Percentiles rank a stretch among this genome's conserved stretches.
phyloP scores from a whole-genome alignment of 106 monocot genomes.

The Platanthera guangdongensis region DNA sequence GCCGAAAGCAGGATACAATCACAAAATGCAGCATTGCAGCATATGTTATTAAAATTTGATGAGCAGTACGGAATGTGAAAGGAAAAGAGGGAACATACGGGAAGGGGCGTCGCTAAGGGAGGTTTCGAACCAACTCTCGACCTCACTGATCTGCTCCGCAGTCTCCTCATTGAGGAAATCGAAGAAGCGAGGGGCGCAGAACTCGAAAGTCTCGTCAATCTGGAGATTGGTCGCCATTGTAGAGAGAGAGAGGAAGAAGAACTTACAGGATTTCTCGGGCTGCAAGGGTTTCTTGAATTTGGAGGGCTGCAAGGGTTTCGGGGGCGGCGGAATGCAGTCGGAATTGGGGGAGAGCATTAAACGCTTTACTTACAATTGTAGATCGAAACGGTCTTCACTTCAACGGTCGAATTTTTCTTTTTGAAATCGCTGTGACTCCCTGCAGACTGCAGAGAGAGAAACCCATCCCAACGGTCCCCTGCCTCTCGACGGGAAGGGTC shows the following conservation, averaged over 20 bases:
- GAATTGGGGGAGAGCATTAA: neutral
- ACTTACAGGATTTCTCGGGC: neutral
- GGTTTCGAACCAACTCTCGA: slow-evolving; percentile 82
- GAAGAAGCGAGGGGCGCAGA: slow-evolving; percentile 75
- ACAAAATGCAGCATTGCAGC: neutral
- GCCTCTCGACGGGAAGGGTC: no score
- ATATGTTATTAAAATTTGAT: neutral
- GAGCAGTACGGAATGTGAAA: neutral
- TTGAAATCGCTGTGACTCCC: neutral
- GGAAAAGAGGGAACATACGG: slow-evolving; percentile 27
- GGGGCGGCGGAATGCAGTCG: neutral
- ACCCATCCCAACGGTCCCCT: no score
- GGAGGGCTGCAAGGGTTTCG: neutral
- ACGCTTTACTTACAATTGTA: neutral
- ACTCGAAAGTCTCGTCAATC: slow-evolving; percentile 74
- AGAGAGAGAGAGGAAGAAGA: neutral
- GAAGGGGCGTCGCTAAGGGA: slow-evolving; percentile 66
- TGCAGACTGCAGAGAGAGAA: no score
- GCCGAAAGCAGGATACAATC: neutral
- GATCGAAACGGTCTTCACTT: slow-evolving; percentile 1
- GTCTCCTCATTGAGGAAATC: slow-evolving; percentile 64
- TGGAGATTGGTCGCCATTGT: slow-evolving; percentile 13
- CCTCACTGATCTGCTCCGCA: slow-evolving; percentile 37
- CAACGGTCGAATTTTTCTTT: slow-evolving; percentile 3
- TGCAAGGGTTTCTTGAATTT: neutral